A percentile compares a stretch with the other conserved stretches of the same genome.
These are phyloP conservation scores for Viola pubescens DNA, from an alignment of 441 rosid species.

Conservation along the genomic window DNA sequence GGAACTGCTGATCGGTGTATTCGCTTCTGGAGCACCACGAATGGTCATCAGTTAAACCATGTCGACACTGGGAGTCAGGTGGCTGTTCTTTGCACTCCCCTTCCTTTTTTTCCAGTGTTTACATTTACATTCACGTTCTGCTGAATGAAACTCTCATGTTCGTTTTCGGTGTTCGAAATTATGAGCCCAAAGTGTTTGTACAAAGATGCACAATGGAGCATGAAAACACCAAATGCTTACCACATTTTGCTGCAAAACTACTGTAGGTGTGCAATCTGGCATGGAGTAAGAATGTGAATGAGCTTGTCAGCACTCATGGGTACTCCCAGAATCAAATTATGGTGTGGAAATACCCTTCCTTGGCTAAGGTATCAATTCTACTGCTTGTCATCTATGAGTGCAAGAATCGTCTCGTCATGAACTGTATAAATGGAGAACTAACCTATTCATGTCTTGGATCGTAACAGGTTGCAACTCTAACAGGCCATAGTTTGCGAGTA, in stretches of 20 bases:
- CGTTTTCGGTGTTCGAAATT: too few species aligned
- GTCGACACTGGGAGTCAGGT: conserved; percentile 98
- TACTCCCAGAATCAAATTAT: conserved; percentile 96
- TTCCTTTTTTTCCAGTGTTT: background rate
- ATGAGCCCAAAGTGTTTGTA: background rate
- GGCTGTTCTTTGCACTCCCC: background rate
- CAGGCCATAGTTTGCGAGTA: conserved; percentile 86
- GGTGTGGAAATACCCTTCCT: conserved; percentile 95
- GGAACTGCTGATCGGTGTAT: conserved; percentile 97
- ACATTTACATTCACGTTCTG: too few species aligned
- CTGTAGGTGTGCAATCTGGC: conserved; percentile 83
- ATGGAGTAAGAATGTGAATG: conserved; percentile 98
- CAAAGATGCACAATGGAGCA: background rate
- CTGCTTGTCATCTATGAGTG: background rate
- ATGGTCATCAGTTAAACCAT: conserved; percentile 76
- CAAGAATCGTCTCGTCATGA: too few species aligned
- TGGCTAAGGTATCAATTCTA: conserved; percentile 58
- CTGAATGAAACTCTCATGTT: too few species aligned
- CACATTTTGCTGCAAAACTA: background rate
- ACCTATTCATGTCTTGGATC: conserved; percentile 4
- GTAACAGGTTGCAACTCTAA: conserved; percentile 69
- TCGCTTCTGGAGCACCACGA: conserved; percentile 93
- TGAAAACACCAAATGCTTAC: background rate
- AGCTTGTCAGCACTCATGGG: conserved; percentile 93
- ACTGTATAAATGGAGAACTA: too few species aligned